phyloP scores from a whole-genome alignment of 2,329 filamentous ascomycete genomes.

The Ophiognomonia clavigignenti-juglandacearum region DNA sequence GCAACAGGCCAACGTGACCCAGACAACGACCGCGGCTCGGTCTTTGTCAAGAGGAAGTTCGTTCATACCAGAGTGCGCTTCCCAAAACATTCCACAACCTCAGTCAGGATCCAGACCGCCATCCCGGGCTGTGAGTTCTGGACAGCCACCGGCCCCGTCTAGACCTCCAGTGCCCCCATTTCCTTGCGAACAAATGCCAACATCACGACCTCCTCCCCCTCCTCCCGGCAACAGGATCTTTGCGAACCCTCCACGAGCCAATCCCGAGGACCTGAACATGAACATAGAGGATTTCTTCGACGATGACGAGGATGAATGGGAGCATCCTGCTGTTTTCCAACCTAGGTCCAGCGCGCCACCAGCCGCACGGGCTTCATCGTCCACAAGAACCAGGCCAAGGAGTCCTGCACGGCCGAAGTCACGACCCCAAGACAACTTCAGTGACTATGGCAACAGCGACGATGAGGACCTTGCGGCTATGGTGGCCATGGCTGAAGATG shows the following conservation, averaged over 20 bases:
- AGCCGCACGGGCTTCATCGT: conserved; percentile 7
- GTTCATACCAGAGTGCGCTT: conserved; percentile 27
- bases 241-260: conserved; percentile 4
- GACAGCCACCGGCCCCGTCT: conserved; percentile 8
- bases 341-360: background rate
- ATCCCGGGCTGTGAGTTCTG: conserved; percentile 7
- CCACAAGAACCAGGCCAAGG: conserved; percentile 15
- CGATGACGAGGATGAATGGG: conserved; percentile 19
- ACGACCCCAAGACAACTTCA: conserved; percentile 21
- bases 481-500: conserved; percentile 47
- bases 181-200: conserved; percentile 14
- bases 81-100: conserved; percentile 49
- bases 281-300: conserved; percentile 19
- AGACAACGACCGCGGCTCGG: conserved; percentile 27
- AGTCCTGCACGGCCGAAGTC: conserved; percentile 17
- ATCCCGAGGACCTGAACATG: background rate
- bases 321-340: conserved; percentile 1
- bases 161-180: conserved; percentile 14
- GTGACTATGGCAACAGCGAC: conserved; percentile 31
- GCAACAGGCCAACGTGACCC: conserved; percentile 38
- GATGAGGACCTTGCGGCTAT: conserved; percentile 44
- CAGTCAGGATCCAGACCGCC: conserved; percentile 30
- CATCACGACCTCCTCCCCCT: background rate
- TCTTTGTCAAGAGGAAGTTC: conserved; percentile 29
- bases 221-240: background rate